Base-by-base conservation (phyloP, 2,329 filamentous ascomycete species). In the Penicillium carneum region DNA sequence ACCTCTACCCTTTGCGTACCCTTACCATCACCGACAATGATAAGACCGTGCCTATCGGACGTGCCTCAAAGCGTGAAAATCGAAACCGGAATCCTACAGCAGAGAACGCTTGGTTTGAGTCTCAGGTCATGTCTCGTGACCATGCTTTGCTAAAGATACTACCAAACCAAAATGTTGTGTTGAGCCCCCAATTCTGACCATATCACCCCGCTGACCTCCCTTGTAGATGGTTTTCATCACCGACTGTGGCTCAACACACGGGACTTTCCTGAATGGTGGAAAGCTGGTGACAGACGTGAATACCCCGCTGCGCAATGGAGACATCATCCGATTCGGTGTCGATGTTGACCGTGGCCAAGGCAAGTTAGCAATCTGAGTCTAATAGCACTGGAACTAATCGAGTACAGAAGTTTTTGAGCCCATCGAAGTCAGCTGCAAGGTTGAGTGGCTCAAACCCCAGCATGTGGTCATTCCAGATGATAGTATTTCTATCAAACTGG, bases 191-290 rank as follows among this genome's bases (percentile, higher is more conserved):
- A 26, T 1, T 48, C 39, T 47, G 10, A 47, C 55, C 7, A 4
- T 38, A 48, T 10, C n/a, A 36, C 9, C 31, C 29, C 46, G 26
- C 62, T 74, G 51, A 74, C 36, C 18, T 31, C 2, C 2, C 43
- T 56, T 12, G 53, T 71, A 80, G 78, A 62, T 69, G 48, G 74
- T 87, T 47, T 82, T 77, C 53, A 77, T 89, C 62, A 77, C 75
- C 61, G 87, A 89, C 69, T 77, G 78, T 18, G 81, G 80, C 36
- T 88, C 86, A 9, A 87, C 87, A 81, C 87, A 89, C 71, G 87
- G 87, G 33, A 89, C 86, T 18, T 82, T 75, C 60, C 64, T 88
- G 50, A 86, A 88, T 66, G 79, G 80, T 38, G 68, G 64, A 41
- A 79, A 77, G 41, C 70, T 86, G 29, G 58, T 69, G 4, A 53